phyloP scores from a whole-genome alignment of 2,329 filamentous ascomycete species.

The Colletotrichum theobromicola region DNA sequence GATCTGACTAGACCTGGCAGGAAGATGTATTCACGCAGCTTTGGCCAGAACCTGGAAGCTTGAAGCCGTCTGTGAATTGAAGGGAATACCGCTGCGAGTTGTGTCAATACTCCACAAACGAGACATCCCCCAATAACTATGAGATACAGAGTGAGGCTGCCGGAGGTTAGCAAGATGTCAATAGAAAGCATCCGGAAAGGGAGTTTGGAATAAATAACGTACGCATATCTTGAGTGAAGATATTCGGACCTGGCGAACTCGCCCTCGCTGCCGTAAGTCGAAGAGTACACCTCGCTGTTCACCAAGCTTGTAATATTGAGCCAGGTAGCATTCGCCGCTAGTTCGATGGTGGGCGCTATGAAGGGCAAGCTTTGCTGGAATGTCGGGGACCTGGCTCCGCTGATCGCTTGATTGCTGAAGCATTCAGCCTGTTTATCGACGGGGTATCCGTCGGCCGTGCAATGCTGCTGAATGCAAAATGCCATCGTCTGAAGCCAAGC shows the following conservation, averaged over 20 bases:
- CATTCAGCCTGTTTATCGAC: constrained; percentile 3
- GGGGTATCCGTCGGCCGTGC: constrained; percentile 24
- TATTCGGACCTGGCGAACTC: constrained; percentile 1
- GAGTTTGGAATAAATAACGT: neutral
- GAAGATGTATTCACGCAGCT: constrained; percentile 26
- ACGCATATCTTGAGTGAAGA: neutral
- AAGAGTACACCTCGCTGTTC: neutral
- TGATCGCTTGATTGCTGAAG: neutral
- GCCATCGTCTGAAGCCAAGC: constrained; percentile 37
- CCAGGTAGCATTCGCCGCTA: neutral
- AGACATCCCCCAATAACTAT: neutral
- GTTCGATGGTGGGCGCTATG: neutral
- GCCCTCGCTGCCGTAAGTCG: neutral
- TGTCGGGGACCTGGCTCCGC: constrained; percentile 8
- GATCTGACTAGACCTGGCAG: constrained; percentile 28
- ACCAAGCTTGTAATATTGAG: neutral
- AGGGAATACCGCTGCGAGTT: neutral
- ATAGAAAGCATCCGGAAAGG: neutral
- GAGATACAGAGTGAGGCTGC: neutral
- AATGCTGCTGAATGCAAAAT: constrained; percentile 37
- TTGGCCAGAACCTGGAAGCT: neutral
- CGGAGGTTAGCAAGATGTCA: neutral
- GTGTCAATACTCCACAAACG: neutral
- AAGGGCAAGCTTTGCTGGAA: constrained; percentile 25
- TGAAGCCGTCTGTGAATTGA: neutral